Percentiles rank a stretch among this genome's conserved stretches.
Conservation (phyloP, 2,329 filamentous ascomycete genomes). For the Cladophialophora chaetospira region DNA sequence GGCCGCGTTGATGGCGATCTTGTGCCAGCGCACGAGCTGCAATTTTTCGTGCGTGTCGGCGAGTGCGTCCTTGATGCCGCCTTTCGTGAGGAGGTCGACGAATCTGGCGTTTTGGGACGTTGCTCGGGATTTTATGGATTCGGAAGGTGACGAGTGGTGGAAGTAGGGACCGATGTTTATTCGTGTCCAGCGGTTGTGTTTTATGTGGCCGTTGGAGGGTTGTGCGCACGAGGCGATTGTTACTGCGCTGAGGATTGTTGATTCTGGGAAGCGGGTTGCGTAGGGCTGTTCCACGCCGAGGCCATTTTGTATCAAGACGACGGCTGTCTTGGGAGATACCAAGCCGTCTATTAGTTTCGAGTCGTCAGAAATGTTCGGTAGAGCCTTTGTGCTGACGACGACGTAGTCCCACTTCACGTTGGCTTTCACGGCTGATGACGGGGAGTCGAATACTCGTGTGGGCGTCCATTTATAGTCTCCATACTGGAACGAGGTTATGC, state of each 20-base stretch:
- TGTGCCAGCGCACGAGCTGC: constrained; percentile 73
- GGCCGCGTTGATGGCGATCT: constrained; percentile 73
- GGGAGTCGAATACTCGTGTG: constrained; percentile 63
- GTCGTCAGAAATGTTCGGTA: constrained; percentile 67
- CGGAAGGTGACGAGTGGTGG: constrained; percentile 45
- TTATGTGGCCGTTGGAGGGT: constrained; percentile 61
- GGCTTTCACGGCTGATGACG: constrained; percentile 55
- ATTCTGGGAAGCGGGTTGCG: constrained; percentile 60
- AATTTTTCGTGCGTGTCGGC: constrained; percentile 65
- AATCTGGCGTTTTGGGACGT: constrained; percentile 42
- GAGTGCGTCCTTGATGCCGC: constrained; percentile 66
- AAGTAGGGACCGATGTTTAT: constrained; percentile 70
- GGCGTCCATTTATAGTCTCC: constrained; percentile 67
- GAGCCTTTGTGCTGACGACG: constrained; percentile 69
- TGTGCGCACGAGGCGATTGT: constrained; percentile 71
- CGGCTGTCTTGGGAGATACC: constrained; percentile 55
- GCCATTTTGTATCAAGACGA: constrained; percentile 71
- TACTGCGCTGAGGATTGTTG: constrained; percentile 66
- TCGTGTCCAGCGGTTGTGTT: constrained; percentile 73
- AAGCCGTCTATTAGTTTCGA: constrained; percentile 63
- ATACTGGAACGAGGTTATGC: constrained; percentile 66
- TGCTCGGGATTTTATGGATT: constrained; percentile 33
- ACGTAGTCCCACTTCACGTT: constrained; percentile 63
- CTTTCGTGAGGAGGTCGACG: constrained; percentile 51
- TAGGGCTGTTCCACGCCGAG: constrained; percentile 71